phyloP scores from a whole-genome alignment of 1,139 yeast species.

The Neolecta irregularis region DNA sequence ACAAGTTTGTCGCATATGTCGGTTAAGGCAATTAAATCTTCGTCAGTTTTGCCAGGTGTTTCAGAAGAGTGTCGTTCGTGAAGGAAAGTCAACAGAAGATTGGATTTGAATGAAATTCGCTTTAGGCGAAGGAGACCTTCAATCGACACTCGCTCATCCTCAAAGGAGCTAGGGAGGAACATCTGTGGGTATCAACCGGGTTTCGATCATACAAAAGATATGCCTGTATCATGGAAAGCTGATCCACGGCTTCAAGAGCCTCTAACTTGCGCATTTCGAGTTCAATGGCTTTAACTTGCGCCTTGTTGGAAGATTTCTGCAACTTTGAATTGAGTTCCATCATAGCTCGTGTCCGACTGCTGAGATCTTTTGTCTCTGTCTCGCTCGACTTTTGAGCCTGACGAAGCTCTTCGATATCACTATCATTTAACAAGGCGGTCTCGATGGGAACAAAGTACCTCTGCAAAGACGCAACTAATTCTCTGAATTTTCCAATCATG shows the following conservation, averaged over 20 bases:
- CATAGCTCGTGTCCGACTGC: constrained; percentile 18
- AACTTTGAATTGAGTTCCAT: constrained; percentile 20
- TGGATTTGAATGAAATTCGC: constrained; percentile 12
- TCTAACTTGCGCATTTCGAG: constrained; percentile 20
- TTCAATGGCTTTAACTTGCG: constrained; percentile 20
- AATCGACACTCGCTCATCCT: constrained; percentile 9
- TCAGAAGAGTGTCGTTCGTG: constrained; percentile 3
- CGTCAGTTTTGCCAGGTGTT: background rate
- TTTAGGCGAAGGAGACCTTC: constrained; percentile 7
- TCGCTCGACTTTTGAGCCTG: constrained; percentile 15
- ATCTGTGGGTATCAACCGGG: background rate
- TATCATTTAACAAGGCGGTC: background rate
- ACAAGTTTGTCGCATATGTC: constrained; percentile 10
- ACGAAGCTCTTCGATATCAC: constrained; percentile 20
- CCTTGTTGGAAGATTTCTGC: constrained; percentile 18
- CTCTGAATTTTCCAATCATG: constrained; percentile 22
- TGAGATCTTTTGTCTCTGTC: constrained; percentile 16
- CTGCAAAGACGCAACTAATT: constrained; percentile 22
- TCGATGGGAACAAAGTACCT: constrained; percentile 5
- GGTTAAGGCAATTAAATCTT: constrained; percentile 1
- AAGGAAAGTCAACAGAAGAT: constrained; percentile 7
- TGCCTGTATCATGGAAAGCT: constrained; percentile 19
- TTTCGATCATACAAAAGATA: constrained; percentile 1
- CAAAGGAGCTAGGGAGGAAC: constrained; percentile 13
- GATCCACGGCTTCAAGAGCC: constrained; percentile 20